Conservation (phyloP, 306 rosid species). For the Lotus japonicus region DNA sequence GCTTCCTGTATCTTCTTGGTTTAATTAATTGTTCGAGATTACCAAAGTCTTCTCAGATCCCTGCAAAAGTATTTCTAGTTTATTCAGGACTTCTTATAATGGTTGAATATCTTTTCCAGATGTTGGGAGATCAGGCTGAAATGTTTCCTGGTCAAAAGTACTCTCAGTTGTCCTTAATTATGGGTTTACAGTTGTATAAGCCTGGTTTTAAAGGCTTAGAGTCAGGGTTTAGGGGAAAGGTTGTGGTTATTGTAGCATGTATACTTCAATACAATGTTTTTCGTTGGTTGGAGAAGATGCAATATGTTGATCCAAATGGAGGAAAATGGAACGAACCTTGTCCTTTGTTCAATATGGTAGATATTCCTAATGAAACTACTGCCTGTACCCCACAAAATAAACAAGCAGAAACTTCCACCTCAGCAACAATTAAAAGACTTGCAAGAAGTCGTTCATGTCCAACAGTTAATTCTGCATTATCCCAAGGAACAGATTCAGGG, state of each 20-base stretch:
- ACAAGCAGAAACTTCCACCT: slow-evolving; percentile 28
- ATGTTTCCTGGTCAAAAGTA: slow-evolving; percentile 89
- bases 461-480: slow-evolving; percentile 31
- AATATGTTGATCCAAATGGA: slow-evolving; percentile 39
- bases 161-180: slow-evolving; percentile 44
- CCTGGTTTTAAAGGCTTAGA: slow-evolving; percentile 84
- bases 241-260: slow-evolving; percentile 79
- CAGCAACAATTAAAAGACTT: slow-evolving; percentile 33
- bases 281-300: slow-evolving; percentile 71
- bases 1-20: slow-evolving; percentile 75
- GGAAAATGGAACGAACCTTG: slow-evolving; percentile 82
- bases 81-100: slow-evolving; percentile 78
- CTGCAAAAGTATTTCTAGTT: slow-evolving; percentile 60
- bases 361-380: slow-evolving; percentile 29
- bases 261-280: slow-evolving; percentile 84
- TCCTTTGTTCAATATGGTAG: slow-evolving; percentile 60
- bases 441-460: slow-evolving; percentile 48
- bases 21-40: slow-evolving; percentile 57
- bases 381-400: slow-evolving; percentile 6
- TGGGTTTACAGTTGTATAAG: slow-evolving; percentile 66
- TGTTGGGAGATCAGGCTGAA: slow-evolving; percentile 76
- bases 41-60: slow-evolving; percentile 70
- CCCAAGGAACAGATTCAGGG: slow-evolving; percentile 37
- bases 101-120: slow-evolving; percentile 84
- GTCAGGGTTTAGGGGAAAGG: slow-evolving; percentile 88